These are phyloP conservation scores for Eucalyptus tenuipes DNA, from an alignment of 345 rosid species.

Conservation along the genomic window DNA sequence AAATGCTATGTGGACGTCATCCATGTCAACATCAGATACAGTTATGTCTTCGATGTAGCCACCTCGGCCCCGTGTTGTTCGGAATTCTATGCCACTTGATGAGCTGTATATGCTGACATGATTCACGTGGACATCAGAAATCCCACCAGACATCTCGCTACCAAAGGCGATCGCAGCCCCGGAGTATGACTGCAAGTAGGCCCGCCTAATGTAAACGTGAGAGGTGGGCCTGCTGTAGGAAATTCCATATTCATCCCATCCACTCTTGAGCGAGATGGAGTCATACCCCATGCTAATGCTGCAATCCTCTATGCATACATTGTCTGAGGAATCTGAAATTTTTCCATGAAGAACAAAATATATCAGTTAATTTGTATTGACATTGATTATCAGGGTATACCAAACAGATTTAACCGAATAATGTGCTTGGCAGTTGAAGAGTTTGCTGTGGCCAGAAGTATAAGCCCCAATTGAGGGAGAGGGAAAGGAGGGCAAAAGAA, in stretches of 20 bases:
- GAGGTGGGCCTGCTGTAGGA: slow-evolving; percentile 54
- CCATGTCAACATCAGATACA: slow-evolving; percentile 31
- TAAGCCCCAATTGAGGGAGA: not conserved
- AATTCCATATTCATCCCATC: slow-evolving; percentile 95
- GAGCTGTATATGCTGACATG: slow-evolving; percentile 13
- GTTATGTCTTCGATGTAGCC: slow-evolving; percentile 60
- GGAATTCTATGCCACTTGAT: slow-evolving; percentile 45
- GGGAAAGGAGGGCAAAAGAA: not conserved
- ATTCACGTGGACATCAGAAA: no score
- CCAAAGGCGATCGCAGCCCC: slow-evolving; percentile 25
- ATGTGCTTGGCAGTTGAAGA: not conserved
- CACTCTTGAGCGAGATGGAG: slow-evolving; percentile 72
- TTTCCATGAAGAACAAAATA: not conserved
- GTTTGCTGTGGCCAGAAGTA: not conserved
- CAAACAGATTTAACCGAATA: not conserved
- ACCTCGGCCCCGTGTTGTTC: slow-evolving; percentile 78
- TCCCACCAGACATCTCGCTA: no score
- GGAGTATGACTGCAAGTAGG: slow-evolving; percentile 47
- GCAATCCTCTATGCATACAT: slow-evolving; percentile 79
- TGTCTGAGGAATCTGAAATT: slow-evolving; percentile 74
- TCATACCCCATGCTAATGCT: slow-evolving; percentile 63
- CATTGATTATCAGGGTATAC: not conserved
- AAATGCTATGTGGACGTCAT: slow-evolving; percentile 30
- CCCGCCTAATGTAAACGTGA: slow-evolving; percentile 47
- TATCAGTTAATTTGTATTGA: not conserved